A percentile compares a stretch with the other conserved stretches of the same genome.
phyloP scores from a whole-genome alignment of 495 filamentous ascomycete species.

The Xylaria curta region DNA sequence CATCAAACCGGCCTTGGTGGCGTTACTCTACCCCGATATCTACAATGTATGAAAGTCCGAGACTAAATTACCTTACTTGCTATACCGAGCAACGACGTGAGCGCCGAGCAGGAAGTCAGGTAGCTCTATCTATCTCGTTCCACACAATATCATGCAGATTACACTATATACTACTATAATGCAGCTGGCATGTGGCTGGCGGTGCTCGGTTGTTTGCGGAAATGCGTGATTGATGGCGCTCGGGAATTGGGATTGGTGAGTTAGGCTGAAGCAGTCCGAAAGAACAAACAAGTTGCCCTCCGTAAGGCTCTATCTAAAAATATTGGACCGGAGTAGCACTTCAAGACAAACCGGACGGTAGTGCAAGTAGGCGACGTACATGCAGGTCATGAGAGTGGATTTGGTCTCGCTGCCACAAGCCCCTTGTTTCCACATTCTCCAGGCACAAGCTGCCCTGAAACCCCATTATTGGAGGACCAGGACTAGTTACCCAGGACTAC shows the following conservation, averaged over 20 bases:
- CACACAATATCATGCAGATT: neutral
- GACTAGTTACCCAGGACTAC: neutral
- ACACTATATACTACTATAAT: neutral
- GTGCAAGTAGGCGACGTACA: neutral
- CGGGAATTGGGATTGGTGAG: neutral
- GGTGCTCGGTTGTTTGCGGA: conserved; percentile 16
- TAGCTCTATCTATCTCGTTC: neutral
- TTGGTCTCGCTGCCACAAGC: neutral
- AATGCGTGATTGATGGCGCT: neutral
- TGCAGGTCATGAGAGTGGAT: neutral
- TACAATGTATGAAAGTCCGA: neutral
- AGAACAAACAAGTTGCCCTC: neutral
- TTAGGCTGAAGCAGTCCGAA: neutral
- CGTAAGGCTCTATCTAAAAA: neutral
- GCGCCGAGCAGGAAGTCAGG: neutral
- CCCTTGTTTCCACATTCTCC: conserved; percentile 14
- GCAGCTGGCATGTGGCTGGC: conserved; percentile 14
- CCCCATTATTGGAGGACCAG: neutral
- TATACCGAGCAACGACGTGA: neutral
- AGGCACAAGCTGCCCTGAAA: conserved; percentile 18
- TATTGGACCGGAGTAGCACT: neutral
- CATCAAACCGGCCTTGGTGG: neutral
- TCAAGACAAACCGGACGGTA: neutral
- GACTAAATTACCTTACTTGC: neutral
- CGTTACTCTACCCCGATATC: neutral